A percentile compares a stretch with the other conserved stretches of the same genome.
Evolutionary conservation across 768 basidiomycete species (phyloP).

Genomic region (Amanita molliuscula): DNA sequence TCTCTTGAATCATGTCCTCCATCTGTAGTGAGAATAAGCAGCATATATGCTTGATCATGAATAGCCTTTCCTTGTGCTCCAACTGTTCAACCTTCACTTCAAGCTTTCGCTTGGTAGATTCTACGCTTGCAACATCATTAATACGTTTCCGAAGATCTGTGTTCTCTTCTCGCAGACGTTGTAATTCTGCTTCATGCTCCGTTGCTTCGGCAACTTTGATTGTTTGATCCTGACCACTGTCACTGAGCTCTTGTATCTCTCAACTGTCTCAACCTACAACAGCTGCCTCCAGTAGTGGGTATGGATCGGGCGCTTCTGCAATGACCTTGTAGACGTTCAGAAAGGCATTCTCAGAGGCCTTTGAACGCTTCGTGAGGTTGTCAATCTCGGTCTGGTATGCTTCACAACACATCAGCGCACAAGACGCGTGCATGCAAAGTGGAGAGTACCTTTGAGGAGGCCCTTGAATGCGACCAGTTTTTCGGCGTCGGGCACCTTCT

Average conservation of each 20-base stretch:
- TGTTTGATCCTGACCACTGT: slow-evolving; percentile 68
- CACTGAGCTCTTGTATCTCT: background rate
- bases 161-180: slow-evolving; percentile 73
- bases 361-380: slow-evolving; percentile 85
- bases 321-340: slow-evolving; percentile 94
- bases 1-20: slow-evolving; percentile 88
- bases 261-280: slow-evolving; percentile 39
- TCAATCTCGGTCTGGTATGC: slow-evolving; percentile 98
- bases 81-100: slow-evolving; percentile 66
- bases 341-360: slow-evolving; percentile 90
- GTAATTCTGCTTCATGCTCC: slow-evolving; percentile 66
- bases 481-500: slow-evolving; percentile 85
- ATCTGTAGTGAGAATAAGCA: slow-evolving; percentile 43
- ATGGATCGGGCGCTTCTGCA: slow-evolving; percentile 96
- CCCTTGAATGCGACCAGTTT: slow-evolving; percentile 84
- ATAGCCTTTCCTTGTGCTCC: slow-evolving; percentile 61
- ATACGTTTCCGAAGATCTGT: slow-evolving; percentile 62
- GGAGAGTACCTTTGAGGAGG: slow-evolving; percentile 64
- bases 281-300: slow-evolving; percentile 89
- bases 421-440: background rate
- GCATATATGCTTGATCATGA: background rate
- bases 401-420: slow-evolving; percentile 16
- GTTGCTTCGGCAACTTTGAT: slow-evolving; percentile 79
- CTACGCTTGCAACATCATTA: slow-evolving; percentile 51
- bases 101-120: slow-evolving; percentile 66